Evolutionary conservation across 805 yeast species (phyloP).

Genomic region (Cyberlindnera mrakii): DNA sequence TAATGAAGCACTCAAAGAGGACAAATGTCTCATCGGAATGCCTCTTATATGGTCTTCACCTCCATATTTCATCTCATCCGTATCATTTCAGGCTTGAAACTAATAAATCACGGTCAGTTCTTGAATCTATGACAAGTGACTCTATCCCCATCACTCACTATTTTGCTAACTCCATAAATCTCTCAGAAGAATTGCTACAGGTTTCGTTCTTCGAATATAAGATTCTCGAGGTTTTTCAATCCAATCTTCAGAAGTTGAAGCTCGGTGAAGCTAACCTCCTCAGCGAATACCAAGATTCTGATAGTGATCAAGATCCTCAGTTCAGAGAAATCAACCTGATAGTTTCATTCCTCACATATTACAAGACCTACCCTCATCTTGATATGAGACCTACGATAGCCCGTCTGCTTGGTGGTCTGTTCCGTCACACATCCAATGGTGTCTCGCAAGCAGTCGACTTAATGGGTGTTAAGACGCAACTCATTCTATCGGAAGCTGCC

Average conservation of each 20-base stretch:
- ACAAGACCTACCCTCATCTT: conserved; percentile 7
- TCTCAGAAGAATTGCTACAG: conserved; percentile 1
- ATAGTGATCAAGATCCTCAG: not conserved
- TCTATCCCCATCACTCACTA: conserved; percentile 8
- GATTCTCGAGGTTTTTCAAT: not conserved
- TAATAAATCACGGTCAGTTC: not conserved
- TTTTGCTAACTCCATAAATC: conserved; percentile 5
- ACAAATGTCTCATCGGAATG: conserved; percentile 4
- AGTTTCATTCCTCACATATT: conserved; percentile 7
- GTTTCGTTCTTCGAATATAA: conserved; percentile 2
- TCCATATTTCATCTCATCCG: conserved; percentile 6
- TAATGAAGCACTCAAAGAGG: not conserved
- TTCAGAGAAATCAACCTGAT: conserved; percentile 3
- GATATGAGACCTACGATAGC: not conserved
- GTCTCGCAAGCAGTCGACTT: conserved; percentile 1
- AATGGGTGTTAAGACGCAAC: not conserved
- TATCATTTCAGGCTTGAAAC: conserved; percentile 5
- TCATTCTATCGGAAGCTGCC: not conserved
- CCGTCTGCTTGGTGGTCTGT: not conserved
- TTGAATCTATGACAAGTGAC: conserved; percentile 2
- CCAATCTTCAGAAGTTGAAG: not conserved
- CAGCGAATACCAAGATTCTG: conserved; percentile 1
- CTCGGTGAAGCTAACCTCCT: not conserved
- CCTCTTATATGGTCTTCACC: conserved; percentile 8
- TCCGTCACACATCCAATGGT: not conserved